Base-by-base conservation (phyloP, 2,329 filamentous ascomycete species). In the Alternaria incomplexa region DNA sequence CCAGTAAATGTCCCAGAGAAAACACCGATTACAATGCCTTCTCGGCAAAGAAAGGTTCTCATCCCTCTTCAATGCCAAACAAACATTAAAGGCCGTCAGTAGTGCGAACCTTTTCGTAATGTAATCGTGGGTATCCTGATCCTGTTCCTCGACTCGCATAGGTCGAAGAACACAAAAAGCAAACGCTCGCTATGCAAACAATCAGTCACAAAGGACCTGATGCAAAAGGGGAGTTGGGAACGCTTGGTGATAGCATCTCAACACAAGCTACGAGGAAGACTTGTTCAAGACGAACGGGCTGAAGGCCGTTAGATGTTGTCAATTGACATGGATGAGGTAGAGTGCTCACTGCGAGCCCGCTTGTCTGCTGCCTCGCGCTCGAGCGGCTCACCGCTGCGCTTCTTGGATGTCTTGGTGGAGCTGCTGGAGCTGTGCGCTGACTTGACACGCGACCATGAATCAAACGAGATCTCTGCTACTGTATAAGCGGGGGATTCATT, bases 391-490 rank as follows among this genome's bases (percentile, higher is more conserved):
- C 76, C 77, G 40, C 68, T 67, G 56, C 78, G 76, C 73, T 80
- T 80, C 63, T 65, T 73, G 52, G 82, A 81, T 17, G 69, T 67
- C 63, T 78, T 78, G 30, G 75, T 70, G n/a, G 77, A 73, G 69
- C 79, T 65, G 32, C 82, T 81, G 20, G 72, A 72, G 61, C 56
- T 59, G 26, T 62, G 60, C 20, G 56, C 44, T 44, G 79, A 81
- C 83, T 93, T 93, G 70, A 87, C 88, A 61, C 89, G 87, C 66
- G 83, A 86, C 90, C 90, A 93, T 43, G 84, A 84, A 70, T 91
- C 89, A 70, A 93, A 93, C 3, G 73, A 75, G 25, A 75, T 73
- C 66, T 77, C 75, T 75, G 47, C 0, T 3, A 12, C 26, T 1
- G 10, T 17, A 57, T 70, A 25, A 71, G 66, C n/a, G 12, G 17